Percentiles rank a stretch among this genome's conserved stretches.
Evolutionary conservation across 345 rosid species (phyloP).

Genomic region (Camelina sativa): DNA sequence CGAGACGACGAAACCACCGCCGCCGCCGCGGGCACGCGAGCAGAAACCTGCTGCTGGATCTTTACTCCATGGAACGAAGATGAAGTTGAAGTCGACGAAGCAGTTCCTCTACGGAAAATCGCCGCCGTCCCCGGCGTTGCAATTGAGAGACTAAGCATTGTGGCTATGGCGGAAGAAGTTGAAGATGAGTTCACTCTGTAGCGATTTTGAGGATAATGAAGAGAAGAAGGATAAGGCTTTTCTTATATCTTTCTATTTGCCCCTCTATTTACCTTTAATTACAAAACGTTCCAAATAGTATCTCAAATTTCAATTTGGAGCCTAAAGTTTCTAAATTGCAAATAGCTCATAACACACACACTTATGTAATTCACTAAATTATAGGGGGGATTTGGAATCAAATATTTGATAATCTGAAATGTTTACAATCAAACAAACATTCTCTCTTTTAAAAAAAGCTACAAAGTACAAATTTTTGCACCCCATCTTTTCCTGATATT

Average conservation of each 20-base stretch:
- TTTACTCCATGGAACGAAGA: slow-evolving; percentile 60
- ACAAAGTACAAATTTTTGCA: slow-evolving; percentile 33
- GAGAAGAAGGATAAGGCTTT: slow-evolving; percentile 32
- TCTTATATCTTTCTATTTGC: slow-evolving; percentile 31
- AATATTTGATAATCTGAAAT: slow-evolving; percentile 9
- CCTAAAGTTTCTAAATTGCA: slow-evolving; percentile 3
- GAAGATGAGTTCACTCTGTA: slow-evolving; percentile 5
- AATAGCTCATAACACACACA: neutral
- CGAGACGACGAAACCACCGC: slow-evolving; percentile 31
- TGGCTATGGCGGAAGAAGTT: slow-evolving; percentile 35
- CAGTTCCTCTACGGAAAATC: slow-evolving; percentile 44
- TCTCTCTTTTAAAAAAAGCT: slow-evolving; percentile 25
- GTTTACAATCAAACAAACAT: slow-evolving; percentile 43
- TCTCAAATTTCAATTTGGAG: neutral
- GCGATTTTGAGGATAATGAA: slow-evolving; percentile 37
- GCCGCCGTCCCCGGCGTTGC: slow-evolving; percentile 51
- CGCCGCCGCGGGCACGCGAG: slow-evolving; percentile 31
- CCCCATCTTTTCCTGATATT: slow-evolving; percentile 36
- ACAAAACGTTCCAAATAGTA: neutral
- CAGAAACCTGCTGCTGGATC: slow-evolving; percentile 50
- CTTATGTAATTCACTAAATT: neutral
- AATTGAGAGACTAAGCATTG: slow-evolving; percentile 65
- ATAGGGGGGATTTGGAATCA: slow-evolving; percentile 10
- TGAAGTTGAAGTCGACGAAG: slow-evolving; percentile 27
- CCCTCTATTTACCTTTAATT: neutral